Conservation (phyloP, 441 rosid species). For the Gossypium davidsonii region DNA sequence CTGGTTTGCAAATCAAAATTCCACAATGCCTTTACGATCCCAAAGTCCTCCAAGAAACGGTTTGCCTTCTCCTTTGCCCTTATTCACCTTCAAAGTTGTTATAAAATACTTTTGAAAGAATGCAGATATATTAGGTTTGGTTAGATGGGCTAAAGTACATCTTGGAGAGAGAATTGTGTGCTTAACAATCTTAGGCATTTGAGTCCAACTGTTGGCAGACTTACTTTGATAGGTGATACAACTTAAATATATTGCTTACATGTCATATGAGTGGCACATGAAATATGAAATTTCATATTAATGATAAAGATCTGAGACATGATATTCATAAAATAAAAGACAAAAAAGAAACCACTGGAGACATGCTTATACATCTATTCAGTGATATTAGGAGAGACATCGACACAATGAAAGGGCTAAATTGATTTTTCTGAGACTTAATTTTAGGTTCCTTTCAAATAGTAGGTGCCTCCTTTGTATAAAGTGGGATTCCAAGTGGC, state of each 20-base stretch:
- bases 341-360: not conserved
- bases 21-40: constrained; percentile 18
- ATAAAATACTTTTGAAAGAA: not conserved
- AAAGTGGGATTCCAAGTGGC: not conserved
- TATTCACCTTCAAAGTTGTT: not conserved
- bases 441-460: not conserved
- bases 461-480: not conserved
- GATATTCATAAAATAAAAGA: not conserved
- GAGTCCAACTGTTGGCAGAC: constrained; percentile 7
- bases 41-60: constrained; percentile 29
- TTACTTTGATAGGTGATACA: not conserved
- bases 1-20: constrained; percentile 20
- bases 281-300: not conserved
- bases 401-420: not conserved
- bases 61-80: constrained; percentile 14
- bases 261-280: not conserved
- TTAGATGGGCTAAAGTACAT: not conserved
- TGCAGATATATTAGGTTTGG: not conserved
- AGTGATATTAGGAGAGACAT: not conserved
- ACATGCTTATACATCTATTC: not conserved
- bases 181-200: not conserved
- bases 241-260: not conserved
- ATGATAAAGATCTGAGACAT: not conserved
- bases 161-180: not conserved
- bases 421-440: not conserved